phyloP scores from a whole-genome alignment of 2,329 filamentous ascomycete genomes.

The Diaporthe humulicola region DNA sequence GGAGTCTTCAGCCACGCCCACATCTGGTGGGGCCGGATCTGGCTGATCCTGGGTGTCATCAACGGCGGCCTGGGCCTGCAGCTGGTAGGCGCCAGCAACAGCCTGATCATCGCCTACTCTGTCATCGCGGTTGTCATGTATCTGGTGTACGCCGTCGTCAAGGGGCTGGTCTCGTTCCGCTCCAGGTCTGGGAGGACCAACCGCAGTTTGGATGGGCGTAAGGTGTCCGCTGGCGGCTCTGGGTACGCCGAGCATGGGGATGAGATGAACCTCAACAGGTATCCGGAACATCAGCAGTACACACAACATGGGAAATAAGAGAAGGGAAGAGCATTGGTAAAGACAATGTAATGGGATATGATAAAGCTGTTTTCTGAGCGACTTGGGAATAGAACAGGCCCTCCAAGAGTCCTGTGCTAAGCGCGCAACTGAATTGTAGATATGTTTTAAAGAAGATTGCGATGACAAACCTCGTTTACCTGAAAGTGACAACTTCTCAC shows the following conservation, averaged over 20 bases:
- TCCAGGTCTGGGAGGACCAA: neutral
- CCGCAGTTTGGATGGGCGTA: neutral
- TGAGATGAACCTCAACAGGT: slow-evolving; percentile 30
- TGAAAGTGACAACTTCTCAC: neutral
- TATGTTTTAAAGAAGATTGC: neutral
- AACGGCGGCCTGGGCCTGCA: slow-evolving; percentile 74
- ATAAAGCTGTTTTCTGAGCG: neutral
- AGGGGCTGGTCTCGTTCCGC: slow-evolving; percentile 41
- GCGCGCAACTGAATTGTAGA: slow-evolving; percentile 2
- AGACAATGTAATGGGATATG: neutral
- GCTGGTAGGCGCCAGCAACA: slow-evolving; percentile 56
- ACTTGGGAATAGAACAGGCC: neutral
- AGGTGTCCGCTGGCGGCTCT: slow-evolving; percentile 27
- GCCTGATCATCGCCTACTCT: slow-evolving; percentile 66
- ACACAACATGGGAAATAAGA: slow-evolving; percentile 10
- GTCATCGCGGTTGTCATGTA: slow-evolving; percentile 66
- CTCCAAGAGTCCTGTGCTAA: neutral
- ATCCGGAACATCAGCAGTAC: slow-evolving; percentile 3
- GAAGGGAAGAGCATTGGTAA: neutral
- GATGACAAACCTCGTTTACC: slow-evolving; percentile 3
- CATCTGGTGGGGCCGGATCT: slow-evolving; percentile 71
- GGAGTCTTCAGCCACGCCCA: slow-evolving; percentile 68
- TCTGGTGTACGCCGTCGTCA: slow-evolving; percentile 57
- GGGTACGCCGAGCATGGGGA: slow-evolving; percentile 30
- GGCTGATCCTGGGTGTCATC: slow-evolving; percentile 71